Evolutionary conservation across 208 protist genomes (phyloP).

Genomic region (Endotrypanum monterogeii): DNA sequence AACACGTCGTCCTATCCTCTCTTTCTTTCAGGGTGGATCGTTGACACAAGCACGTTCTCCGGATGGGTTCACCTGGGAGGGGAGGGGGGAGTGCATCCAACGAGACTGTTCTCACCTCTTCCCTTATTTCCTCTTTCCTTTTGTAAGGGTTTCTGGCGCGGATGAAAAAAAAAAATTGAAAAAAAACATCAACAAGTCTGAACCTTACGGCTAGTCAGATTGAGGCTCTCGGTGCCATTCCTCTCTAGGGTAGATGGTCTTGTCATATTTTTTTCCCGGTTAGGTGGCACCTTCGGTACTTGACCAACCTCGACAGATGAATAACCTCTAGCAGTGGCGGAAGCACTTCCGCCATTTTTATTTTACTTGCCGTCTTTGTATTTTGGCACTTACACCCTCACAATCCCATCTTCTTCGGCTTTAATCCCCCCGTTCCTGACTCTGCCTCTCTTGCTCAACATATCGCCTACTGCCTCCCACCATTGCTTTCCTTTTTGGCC

Average conservation of each 20-base stretch:
- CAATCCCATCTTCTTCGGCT: background rate
- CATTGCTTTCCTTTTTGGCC: background rate
- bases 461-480: background rate
- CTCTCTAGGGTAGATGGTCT: too few relatives aligned
- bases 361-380: background rate
- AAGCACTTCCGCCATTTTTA: background rate
- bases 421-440: background rate
- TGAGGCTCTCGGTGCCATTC: background rate
- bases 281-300: background rate
- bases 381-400: background rate
- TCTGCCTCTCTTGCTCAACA: slow-evolving; percentile 2
- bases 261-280: too few relatives aligned
- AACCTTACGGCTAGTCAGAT: background rate
- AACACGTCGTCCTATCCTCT: background rate
- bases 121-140: background rate
- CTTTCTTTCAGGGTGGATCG: background rate
- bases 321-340: background rate
- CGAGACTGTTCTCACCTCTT: background rate
- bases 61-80: background rate
- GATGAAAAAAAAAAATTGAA: slow-evolving; percentile 1
- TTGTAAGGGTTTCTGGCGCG: background rate
- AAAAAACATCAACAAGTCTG: background rate
- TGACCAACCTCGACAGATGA: background rate
- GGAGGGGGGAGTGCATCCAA: background rate
- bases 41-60: background rate